Evolutionary conservation across 2,329 filamentous ascomycete species (phyloP), one percentile per base, ranked within the genome.

Genomic region (Moelleriella libera): DNA sequence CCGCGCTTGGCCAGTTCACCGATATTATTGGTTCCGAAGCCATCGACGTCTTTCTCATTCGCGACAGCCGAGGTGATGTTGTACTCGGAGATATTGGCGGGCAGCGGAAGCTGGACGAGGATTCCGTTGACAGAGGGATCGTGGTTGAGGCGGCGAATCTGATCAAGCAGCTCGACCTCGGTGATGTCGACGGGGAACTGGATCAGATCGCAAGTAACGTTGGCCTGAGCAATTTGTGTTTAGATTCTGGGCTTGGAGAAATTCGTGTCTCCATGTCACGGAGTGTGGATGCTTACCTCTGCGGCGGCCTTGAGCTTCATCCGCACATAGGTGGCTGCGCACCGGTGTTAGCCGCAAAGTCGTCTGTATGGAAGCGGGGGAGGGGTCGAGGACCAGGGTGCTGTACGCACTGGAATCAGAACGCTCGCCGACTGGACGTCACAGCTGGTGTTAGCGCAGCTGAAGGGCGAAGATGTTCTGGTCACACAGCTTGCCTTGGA

Each of bases 261-360:
- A 28, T 41, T 37, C 34, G 45, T 53, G 48, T 54, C 14, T 28
- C 11, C 11, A 30, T 21, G 21, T 21, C 21, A 21, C 21, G 21
- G 21, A 21, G 21, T 21, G 21, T 21, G 3, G 21, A 3, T n/a
- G 31, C 47, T 57, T 71, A 88, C 85, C 76, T 97, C 92, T 64
- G 86, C 74, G 49, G 92, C 92, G 55, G 92, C 92, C 76, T 96
- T 98, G 61, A 96, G 72, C 74, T 98, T 98, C 92, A 98, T 98
- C 69, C 89, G 89, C 68, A 98, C 90, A 85, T 98, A 98, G 46
- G 90, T 97, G 60, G 83, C 85, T 57, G 65, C 60, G 63, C 21
- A 3, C 21, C 21, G 21, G 21, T 21, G 21, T 21, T 21, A 21
- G 21, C 21, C 21, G 21, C 21, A 21, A 21, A 21, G 21, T 21